Percentiles rank a stretch among this genome's conserved stretches.
phyloP scores from a whole-genome alignment of 2,329 filamentous ascomycete species.

The Zymoseptoria brevis region DNA sequence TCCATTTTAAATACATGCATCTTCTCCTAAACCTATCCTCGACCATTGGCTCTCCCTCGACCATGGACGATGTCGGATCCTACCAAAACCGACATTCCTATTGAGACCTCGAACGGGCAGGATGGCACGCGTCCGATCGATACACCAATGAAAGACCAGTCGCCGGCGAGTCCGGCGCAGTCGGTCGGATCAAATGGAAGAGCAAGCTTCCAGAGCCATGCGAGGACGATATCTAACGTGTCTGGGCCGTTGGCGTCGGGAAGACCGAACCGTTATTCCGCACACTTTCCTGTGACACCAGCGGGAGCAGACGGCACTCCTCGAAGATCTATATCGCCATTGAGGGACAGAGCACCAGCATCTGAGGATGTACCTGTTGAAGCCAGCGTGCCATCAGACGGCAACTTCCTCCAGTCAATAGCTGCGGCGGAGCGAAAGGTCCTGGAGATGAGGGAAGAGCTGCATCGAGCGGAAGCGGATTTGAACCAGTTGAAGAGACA shows the following conservation, averaged over 20 bases:
- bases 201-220: constrained; percentile 23
- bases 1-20: not conserved
- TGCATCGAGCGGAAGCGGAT: constrained; percentile 73
- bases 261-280: constrained; percentile 38
- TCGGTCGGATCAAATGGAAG: constrained; percentile 10
- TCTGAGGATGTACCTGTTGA: constrained; percentile 35
- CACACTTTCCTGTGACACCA: constrained; percentile 43
- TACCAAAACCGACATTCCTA: not conserved
- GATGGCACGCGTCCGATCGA: not conserved
- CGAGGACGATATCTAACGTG: constrained; percentile 22
- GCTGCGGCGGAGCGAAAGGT: constrained; percentile 87
- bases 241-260: constrained; percentile 13
- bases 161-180: constrained; percentile 13
- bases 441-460: constrained; percentile 81
- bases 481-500: constrained; percentile 71
- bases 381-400: constrained; percentile 27
- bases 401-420: constrained; percentile 73
- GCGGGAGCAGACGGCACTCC: constrained; percentile 24
- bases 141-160: not conserved
- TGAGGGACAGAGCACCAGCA: constrained; percentile 16
- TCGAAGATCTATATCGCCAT: constrained; percentile 28
- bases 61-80: not conserved
- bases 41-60: not conserved
- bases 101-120: not conserved
- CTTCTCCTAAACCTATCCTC: not conserved